Evolutionary conservation across 352 stramenopile genomes (phyloP), one percentile per base, ranked within the genome.

Genomic region (Phytophthora vignae): DNA sequence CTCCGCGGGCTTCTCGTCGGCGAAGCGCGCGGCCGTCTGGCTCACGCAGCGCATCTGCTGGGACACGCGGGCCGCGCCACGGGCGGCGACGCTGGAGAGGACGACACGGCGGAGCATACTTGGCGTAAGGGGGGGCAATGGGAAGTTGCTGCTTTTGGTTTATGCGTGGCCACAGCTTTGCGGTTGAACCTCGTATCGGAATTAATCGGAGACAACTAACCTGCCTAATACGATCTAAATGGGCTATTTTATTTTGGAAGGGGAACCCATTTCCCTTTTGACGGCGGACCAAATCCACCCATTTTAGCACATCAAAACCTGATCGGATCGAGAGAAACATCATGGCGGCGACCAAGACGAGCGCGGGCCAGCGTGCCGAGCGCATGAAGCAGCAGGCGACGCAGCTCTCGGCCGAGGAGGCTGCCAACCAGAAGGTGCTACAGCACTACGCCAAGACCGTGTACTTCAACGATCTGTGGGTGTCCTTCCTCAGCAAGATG

Each of bases 401-500:
- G 50, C 50, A 72, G 60, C 63, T 67, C 25, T 69, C 58, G 44
- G 61, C 50, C 9, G 71, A 88, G 55, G 77, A 84, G 64, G 67
- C 71, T 19, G 64, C 86, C 10, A 87, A 92, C 62, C 84, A 93
- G 68, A 74, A 92, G 48, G 84, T 94, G 42, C 66, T 91, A 70
- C 87, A 86, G 22, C 88, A 95, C 67, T 92, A 92, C 66, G 83
- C 81, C 60, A 95, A 92, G 83, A 95, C 88, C 6, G 76, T 94
- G 33, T 91, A 94, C 78, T 95, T 95, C 66, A 95, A 95, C 64
- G 85, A 92, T 67, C 70, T 93, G 33, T 95, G 88, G 88, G 85
- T 90, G 54, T 87, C 82, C n/a, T 94, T 95, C 65, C 49, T 95
- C 42, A 85, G 79, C 77, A 95, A 94, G 63, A 88, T 93, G 73